phyloP scores from a whole-genome alignment of 257 asterid species.

The Lycium barbarum region DNA sequence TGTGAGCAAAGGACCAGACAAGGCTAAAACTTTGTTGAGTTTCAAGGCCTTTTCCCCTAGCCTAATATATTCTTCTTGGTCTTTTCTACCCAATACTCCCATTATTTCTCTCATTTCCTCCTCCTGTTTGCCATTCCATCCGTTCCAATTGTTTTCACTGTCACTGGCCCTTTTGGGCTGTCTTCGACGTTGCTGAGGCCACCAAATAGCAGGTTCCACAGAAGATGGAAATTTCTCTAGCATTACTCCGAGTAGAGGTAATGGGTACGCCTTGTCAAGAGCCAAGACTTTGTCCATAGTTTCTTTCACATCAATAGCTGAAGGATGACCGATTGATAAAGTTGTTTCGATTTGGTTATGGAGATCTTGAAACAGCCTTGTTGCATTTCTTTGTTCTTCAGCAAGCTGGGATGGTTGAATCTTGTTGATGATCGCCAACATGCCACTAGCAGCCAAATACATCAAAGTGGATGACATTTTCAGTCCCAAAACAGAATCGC shows the following conservation, averaged over 20 bases:
- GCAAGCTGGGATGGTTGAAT: conserved; percentile 82
- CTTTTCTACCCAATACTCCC: conserved; percentile 45
- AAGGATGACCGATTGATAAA: conserved; percentile 46
- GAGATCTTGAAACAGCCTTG: conserved; percentile 64
- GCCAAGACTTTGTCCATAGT: conserved; percentile 69
- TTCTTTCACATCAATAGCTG: conserved; percentile 46
- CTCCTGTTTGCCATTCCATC: conserved; percentile 62
- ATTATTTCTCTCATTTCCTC: conserved; percentile 61
- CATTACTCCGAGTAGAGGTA: conserved; percentile 50
- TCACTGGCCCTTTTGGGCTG: not conserved
- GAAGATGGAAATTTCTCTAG: conserved; percentile 46
- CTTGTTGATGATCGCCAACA: conserved; percentile 41
- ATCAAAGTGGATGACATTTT: conserved; percentile 41
- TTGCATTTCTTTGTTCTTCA: conserved; percentile 80
- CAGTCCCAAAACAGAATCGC: conserved; percentile 32
- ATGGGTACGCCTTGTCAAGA: conserved; percentile 68
- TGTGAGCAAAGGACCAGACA: conserved; percentile 61
- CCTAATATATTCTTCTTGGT: conserved; percentile 58
- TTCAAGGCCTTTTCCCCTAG: conserved; percentile 60
- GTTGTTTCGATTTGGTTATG: conserved; percentile 52
- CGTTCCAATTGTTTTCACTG: conserved; percentile 33
- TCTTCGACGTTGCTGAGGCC: conserved; percentile 54
- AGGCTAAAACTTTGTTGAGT: conserved; percentile 57
- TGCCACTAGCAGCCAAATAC: conserved; percentile 47
- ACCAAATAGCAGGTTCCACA: conserved; percentile 60